Evolutionary conservation across 176 grass and related monocot genomes (phyloP).

Genomic region (Avena sativa): DNA sequence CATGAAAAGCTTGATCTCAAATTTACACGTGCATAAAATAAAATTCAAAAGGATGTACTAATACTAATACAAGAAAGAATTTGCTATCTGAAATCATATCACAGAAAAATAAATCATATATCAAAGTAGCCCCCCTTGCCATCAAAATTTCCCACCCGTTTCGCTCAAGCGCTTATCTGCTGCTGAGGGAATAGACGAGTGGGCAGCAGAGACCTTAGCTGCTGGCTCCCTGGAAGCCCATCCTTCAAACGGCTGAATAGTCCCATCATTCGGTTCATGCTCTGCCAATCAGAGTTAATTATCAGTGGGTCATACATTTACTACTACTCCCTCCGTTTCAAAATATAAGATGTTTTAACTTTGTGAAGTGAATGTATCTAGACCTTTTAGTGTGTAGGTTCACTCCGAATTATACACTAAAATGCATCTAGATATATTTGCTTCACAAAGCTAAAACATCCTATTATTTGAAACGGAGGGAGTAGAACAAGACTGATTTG

Average conservation of each 20-base stretch:
- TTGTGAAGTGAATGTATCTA: no score
- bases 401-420: no score
- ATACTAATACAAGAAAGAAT: conserved; percentile 36
- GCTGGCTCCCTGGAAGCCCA: conserved; percentile 38
- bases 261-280: conserved; percentile 43
- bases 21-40: no score
- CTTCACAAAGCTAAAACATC: no score
- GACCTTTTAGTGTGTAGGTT: no score
- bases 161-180: conserved; percentile 5
- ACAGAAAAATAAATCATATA: conserved; percentile 3
- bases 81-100: conserved; percentile 24
- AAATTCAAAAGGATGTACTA: background rate
- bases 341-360: no score
- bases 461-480: no score
- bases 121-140: background rate
- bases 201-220: conserved; percentile 41
- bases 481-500: background rate
- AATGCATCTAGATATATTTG: no score
- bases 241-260: conserved; percentile 54
- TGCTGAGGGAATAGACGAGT: conserved; percentile 39
- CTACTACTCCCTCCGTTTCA: no score
- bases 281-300: conserved; percentile 24
- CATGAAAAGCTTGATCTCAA: no score
- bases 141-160: conserved; percentile 19
- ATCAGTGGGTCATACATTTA: conserved; percentile 7